Base-by-base conservation (phyloP, 371 early-diverging fungal genomes). In the Saksenaea oblongispora region DNA sequence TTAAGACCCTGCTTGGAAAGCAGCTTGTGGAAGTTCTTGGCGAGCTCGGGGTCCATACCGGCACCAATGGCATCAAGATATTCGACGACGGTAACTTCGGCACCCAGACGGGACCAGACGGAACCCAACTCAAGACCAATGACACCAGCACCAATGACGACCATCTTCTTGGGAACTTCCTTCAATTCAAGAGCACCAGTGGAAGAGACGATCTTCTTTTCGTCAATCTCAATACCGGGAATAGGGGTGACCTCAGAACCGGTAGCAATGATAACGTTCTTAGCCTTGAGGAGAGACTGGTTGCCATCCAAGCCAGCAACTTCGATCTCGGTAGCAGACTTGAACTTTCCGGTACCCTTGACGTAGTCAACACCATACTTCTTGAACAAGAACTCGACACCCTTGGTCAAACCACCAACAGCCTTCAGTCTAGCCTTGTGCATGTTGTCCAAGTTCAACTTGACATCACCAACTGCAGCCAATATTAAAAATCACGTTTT, bases 71-170 rank as follows among this genome's bases (percentile, higher is more conserved):
- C 90, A 61, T 84, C 87, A 72, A 96, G 73, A 84, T 92, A 98
- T 78, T 98, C 98, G 61, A 98, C 96, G 53, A 96, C 95, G 36
- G 98, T 97, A 53, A 96, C 95, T 67, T 97, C 92, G 39, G 97
- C 80, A 63, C 98, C 98, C 41, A 98, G 86, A 59, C 98, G 92
- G 65, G 87, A 82, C 98, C 98, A 98, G 47, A 98, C 98, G 5
- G 98, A 98, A 54, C 98, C 98, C 62, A 97, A 85, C 83, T 98
- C 99, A 54, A 98, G 91, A 64, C 98, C 99, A 82, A 98, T 98
- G 66, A 98, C 96, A 84, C 99, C 99, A 65, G 95, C 99, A 70
- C 99, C 99, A 75, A 98, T 98, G 59, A 98, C 97, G 44, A 97
- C 87, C 95, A 98, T 92, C 87, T 95, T 96, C 85, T 97, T 91